A percentile compares a stretch with the other conserved stretches of the same genome.
Conservation (phyloP, 768 basidiomycete species). For the Psilocybe azurescens region DNA sequence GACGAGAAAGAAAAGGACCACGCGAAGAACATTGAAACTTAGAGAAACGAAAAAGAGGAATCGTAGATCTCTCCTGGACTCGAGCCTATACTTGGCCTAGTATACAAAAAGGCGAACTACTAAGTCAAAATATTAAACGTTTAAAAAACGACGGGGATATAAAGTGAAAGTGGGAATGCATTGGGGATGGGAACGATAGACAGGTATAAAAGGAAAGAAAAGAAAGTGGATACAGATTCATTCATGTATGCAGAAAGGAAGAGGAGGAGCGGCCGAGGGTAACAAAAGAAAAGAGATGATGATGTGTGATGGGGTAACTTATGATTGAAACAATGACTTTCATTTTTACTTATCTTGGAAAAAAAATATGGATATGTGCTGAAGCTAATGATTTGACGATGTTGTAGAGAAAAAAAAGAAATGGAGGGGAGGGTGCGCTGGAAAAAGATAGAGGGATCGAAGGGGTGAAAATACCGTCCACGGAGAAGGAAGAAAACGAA, state of each 20-base stretch:
- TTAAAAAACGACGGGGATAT: not conserved
- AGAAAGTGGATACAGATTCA: not conserved
- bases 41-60: not conserved
- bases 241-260: conserved; percentile 9
- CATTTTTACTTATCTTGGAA: conserved; percentile 1
- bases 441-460: not conserved
- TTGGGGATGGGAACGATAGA: not conserved
- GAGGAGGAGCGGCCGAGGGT: not conserved
- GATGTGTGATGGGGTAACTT: not conserved
- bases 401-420: not conserved
- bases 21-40: not conserved
- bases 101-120: not conserved
- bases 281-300: not conserved
- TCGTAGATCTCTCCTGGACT: too few relatives aligned
- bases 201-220: not conserved
- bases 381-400: not conserved
- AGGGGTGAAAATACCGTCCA: not conserved
- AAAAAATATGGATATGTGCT: not conserved
- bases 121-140: not conserved
- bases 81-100: too few relatives aligned
- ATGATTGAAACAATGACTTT: conserved; percentile 1
- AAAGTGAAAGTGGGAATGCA: not conserved
- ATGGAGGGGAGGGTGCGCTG: not conserved
- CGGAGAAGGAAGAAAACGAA: not conserved
- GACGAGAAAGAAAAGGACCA: too few relatives aligned